These are phyloP conservation scores for Tylopilus vinaceipallidus DNA, from an alignment of 768 basidiomycete genomes.

Conservation along the genomic window DNA sequence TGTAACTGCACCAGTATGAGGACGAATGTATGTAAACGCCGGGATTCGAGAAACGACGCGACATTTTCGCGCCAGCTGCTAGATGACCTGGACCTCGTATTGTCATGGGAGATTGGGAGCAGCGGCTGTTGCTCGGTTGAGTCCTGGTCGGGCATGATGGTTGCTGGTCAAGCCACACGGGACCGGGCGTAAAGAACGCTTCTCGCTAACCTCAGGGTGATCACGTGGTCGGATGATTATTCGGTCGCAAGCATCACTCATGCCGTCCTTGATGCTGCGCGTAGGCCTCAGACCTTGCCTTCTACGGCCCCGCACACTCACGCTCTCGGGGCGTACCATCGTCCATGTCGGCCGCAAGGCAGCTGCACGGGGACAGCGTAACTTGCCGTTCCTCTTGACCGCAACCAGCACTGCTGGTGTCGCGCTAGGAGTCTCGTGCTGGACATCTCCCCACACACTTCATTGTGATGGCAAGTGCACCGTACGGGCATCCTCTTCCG, in stretches of 20 bases:
- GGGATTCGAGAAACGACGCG: conserved; percentile 51
- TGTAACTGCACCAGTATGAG: conserved; percentile 51
- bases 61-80: conserved; percentile 33
- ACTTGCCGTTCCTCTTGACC: conserved; percentile 21
- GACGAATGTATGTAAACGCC: conserved; percentile 52
- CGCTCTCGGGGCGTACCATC: conserved; percentile 2
- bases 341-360: too few relatives aligned
- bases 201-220: too few relatives aligned
- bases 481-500: neutral
- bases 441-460: conserved; percentile 33
- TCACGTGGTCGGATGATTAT: conserved; percentile 10
- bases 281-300: conserved; percentile 16
- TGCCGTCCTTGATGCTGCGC: conserved; percentile 17
- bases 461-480: conserved; percentile 53
- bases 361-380: too few relatives aligned
- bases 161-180: conserved; percentile 17
- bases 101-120: conserved; percentile 34
- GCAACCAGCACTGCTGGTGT: conserved; percentile 39
- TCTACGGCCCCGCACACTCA: conserved; percentile 2
- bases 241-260: neutral
- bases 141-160: conserved; percentile 36
- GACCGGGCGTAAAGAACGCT: neutral
- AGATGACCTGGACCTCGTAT: conserved; percentile 5
- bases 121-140: conserved; percentile 49
- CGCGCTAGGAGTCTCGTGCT: conserved; percentile 44